A percentile compares a stretch with the other conserved stretches of the same genome.
phyloP scores from a whole-genome alignment of 768 basidiomycete species.

The Myochromella boudieri region DNA sequence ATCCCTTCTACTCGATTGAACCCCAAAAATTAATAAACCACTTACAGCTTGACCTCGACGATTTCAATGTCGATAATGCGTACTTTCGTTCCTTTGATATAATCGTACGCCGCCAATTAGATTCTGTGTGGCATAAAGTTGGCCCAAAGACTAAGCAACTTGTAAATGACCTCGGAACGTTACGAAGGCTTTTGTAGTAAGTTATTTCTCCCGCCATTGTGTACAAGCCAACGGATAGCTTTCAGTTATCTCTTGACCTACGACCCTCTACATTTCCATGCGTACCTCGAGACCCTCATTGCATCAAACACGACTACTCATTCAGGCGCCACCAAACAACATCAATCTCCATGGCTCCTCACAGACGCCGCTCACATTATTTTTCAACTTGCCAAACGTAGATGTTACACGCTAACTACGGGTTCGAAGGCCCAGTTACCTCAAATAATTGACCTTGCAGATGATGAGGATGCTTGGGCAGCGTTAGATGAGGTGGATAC shows the following conservation, averaged over 20 bases:
- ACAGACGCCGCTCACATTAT: constrained; percentile 90
- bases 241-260: constrained; percentile 83
- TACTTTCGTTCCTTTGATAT: constrained; percentile 93
- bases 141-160: constrained; percentile 90
- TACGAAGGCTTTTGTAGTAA: constrained; percentile 80
- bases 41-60: constrained; percentile 85
- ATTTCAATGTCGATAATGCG: constrained; percentile 88
- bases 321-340: constrained; percentile 55
- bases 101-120: constrained; percentile 84
- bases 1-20: constrained; percentile 5
- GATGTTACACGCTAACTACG: constrained; percentile 67
- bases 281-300: constrained; percentile 86
- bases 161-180: constrained; percentile 81
- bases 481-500: constrained; percentile 63
- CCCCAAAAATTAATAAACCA: background rate
- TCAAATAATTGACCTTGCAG: constrained; percentile 41
- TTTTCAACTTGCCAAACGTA: constrained; percentile 72
- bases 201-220: constrained; percentile 22
- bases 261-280: constrained; percentile 87
- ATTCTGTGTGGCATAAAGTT: constrained; percentile 96
- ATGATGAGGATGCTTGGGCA: constrained; percentile 77
- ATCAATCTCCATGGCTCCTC: constrained; percentile 87
- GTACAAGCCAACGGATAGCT: background rate
- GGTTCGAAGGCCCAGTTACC: constrained; percentile 20
- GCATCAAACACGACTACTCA: constrained; percentile 49